Base-by-base conservation (phyloP, 106 monocot genomes). In the Triglochin maritima region DNA sequence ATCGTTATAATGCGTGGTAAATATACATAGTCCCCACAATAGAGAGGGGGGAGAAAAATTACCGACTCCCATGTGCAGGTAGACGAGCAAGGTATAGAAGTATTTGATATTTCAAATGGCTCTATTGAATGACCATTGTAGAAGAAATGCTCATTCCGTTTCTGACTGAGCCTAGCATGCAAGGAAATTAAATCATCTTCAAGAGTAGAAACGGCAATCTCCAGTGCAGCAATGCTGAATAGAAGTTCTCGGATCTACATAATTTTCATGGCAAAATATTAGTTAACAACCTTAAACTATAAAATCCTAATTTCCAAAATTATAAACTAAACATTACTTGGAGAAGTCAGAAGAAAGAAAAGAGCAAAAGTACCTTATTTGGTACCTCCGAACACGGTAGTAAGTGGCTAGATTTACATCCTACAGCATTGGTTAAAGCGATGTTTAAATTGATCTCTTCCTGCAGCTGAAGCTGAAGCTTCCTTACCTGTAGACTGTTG, bases 401-500 rank as follows among this genome's bases (percentile, higher is more conserved):
- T n/a, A 48, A 9, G 44, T 9, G 29, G 29, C 29, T 29, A 29
- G 29, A 29, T 29, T 70, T 47, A 7, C 10, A 43, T 13, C 47
- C 44, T n/a, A 70, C 8, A n/a, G 59, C 69, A 47, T 58, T 2
- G 12, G 57, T 59, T 4, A 70, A 55, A 16, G 69, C 46, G 16
- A 48, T 15, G 59, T 70, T 59, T 11, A 74, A 60, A 50, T 74
- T 59, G 67, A 52, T 48, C 50, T 68, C 66, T 51, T 60, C 45
- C 29, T 74, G 66, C 49, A 74, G 67, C 42, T 60, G 60, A 9
- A 7, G 44, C 54, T 65, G 60, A 48, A 74, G 59, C 47, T 44
- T 74, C 46, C 52, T 58, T 43, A 67, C 74, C 74, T 74, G 74
- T 58, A 29, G 17, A 66, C 57, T 62, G 63, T 65, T 50, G 72